These are phyloP conservation scores for Colletotrichum brevisporum DNA, from an alignment of 2,329 filamentous ascomycete genomes.

Conservation along the genomic window DNA sequence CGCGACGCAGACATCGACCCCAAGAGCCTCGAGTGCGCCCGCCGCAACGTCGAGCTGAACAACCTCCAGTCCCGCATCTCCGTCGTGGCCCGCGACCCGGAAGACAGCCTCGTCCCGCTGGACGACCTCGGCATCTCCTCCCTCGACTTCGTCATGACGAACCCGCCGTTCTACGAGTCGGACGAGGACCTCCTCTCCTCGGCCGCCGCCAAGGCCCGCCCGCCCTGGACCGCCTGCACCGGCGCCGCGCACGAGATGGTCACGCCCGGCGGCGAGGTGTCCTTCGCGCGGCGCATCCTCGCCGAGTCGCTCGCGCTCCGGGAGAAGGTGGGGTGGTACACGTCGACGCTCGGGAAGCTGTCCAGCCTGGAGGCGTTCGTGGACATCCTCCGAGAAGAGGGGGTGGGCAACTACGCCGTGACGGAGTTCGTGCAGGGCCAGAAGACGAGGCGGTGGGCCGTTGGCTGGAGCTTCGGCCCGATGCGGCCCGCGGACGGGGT, in stretches of 20 bases:
- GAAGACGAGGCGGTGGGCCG: constrained; percentile 86
- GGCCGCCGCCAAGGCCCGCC: constrained; percentile 74
- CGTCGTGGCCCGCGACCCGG: constrained; percentile 67
- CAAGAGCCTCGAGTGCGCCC: constrained; percentile 76
- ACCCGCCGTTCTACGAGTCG: constrained; percentile 94
- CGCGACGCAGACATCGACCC: constrained; percentile 76
- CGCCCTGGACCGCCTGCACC: constrained; percentile 81
- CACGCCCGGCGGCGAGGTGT: constrained; percentile 80
- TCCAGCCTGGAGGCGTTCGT: constrained; percentile 76
- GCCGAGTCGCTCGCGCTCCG: constrained; percentile 74
- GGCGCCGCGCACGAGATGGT: constrained; percentile 91
- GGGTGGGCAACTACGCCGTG: constrained; percentile 84
- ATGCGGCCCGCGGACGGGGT: constrained; percentile 71
- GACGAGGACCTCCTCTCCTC: constrained; percentile 76
- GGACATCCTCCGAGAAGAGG: constrained; percentile 67
- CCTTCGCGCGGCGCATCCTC: constrained; percentile 80
- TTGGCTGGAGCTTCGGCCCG: constrained; percentile 87
- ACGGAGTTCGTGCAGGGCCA: constrained; percentile 83
- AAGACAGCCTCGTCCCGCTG: constrained; percentile 74
- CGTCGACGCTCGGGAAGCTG: constrained; percentile 89
- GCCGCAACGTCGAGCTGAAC: constrained; percentile 77
- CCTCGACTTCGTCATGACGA: constrained; percentile 91
- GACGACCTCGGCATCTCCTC: constrained; percentile 62
- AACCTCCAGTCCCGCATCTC: constrained; percentile 73
- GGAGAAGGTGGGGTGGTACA: constrained; percentile 85